Conservation (phyloP, 1,284 basidiomycete species). For the Moesziomyces aphidis region DNA sequence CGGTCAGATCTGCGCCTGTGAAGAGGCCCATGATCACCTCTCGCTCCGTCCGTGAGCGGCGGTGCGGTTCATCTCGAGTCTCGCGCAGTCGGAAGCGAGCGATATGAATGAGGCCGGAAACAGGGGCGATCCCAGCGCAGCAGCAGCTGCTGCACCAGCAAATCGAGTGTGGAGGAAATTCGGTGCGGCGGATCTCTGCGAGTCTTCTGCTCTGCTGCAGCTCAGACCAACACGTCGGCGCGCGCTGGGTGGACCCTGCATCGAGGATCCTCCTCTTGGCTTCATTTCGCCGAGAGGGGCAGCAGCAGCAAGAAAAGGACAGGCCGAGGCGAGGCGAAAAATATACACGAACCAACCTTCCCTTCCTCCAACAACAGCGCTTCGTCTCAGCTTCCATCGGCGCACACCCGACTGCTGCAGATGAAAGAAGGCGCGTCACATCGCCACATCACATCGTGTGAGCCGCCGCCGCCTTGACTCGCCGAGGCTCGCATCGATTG, state of each 20-base stretch:
- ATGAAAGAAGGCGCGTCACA: too few relatives aligned
- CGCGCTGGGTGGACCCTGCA: neutral
- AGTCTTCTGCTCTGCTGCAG: neutral
- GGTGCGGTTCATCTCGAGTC: slow-evolving; percentile 1
- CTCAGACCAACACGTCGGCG: neutral
- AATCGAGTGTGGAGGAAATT: neutral
- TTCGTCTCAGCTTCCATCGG: too few relatives aligned
- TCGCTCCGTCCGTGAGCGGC: neutral
- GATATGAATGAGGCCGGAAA: too few relatives aligned
- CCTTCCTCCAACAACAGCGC: too few relatives aligned
- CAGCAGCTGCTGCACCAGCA: too few relatives aligned
- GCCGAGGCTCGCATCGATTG: too few relatives aligned
- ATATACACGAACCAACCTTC: neutral
- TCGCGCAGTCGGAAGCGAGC: neutral
- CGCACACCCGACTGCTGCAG: too few relatives aligned
- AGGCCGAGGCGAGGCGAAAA: neutral
- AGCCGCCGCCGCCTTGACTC: too few relatives aligned
- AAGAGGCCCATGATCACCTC: slow-evolving; percentile 33
- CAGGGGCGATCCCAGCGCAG: too few relatives aligned
- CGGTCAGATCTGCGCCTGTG: slow-evolving; percentile 8
- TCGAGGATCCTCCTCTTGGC: too few relatives aligned
- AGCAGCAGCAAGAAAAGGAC: neutral
- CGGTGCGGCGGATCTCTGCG: too few relatives aligned
- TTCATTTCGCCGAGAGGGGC: neutral
- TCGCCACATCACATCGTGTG: too few relatives aligned